These are phyloP conservation scores for Phyllosticta paracitricarpa DNA, from an alignment of 2,329 filamentous ascomycete species.

Conservation along the genomic window DNA sequence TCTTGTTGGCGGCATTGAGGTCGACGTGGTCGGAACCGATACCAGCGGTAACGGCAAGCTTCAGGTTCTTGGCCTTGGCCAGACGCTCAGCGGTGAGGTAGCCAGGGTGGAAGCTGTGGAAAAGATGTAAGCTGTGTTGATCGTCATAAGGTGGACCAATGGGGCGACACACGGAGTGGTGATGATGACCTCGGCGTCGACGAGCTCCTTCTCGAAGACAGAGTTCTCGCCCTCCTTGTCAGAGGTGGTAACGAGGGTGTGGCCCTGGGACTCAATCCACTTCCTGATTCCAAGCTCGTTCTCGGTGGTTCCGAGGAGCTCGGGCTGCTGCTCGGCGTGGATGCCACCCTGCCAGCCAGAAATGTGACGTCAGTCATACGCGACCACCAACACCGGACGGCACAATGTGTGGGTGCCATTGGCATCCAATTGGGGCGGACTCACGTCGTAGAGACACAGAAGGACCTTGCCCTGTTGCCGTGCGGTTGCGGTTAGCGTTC, in stretches of 20 bases:
- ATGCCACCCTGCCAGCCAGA: conserved; percentile 49
- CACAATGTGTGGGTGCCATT: conserved; percentile 12
- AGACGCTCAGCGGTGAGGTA: conserved; percentile 96
- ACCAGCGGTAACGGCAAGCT: conserved; percentile 92
- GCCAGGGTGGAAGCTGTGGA: conserved; percentile 83
- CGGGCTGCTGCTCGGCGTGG: conserved; percentile 81
- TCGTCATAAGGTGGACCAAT: conserved; percentile 13
- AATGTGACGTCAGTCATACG: conserved; percentile 16
- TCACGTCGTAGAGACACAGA: conserved; percentile 83
- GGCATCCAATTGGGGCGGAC: conserved; percentile 20
- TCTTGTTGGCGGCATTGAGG: conserved; percentile 92
- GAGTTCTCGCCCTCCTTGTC: conserved; percentile 95
- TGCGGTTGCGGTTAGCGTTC: conserved; percentile 55
- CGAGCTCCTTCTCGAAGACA: conserved; percentile 87
- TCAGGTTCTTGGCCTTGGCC: conserved; percentile 97
- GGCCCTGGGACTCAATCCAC: conserved; percentile 95
- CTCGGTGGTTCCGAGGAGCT: conserved; percentile 87
- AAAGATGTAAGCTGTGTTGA: conserved; percentile 7
- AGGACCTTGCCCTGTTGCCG: conserved; percentile 88
- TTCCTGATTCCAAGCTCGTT: conserved; percentile 96
- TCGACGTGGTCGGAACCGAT: conserved; percentile 98
- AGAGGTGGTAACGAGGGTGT: conserved; percentile 92
- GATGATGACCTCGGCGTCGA: conserved; percentile 97
- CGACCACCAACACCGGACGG: not conserved
- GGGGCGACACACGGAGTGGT: conserved; percentile 68